These are phyloP conservation scores for Suillus americanus DNA, from an alignment of 768 basidiomycete genomes.

Conservation along the genomic window DNA sequence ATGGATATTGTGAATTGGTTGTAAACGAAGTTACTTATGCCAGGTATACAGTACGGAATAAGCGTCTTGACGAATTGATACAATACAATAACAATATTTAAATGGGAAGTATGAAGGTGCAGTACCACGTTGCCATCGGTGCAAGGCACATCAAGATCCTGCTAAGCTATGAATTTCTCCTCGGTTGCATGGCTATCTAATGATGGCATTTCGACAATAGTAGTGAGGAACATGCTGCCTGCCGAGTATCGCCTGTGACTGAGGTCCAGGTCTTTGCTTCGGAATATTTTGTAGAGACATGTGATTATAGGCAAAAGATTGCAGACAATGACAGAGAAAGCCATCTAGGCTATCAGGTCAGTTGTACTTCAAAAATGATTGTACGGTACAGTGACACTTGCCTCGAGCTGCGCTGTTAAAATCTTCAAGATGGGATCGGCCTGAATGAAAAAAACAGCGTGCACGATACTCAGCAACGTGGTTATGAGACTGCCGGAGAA, in stretches of 20 bases:
- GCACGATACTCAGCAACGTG: slow-evolving; percentile 8
- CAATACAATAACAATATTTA: neutral
- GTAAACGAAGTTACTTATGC: neutral
- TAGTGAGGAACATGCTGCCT: slow-evolving; percentile 7
- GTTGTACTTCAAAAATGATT: neutral
- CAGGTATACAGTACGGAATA: neutral
- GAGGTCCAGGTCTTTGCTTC: slow-evolving; percentile 5
- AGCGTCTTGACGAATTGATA: neutral
- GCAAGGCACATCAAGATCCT: neutral
- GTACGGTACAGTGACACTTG: neutral
- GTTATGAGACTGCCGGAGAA: slow-evolving; percentile 12
- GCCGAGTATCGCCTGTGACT: neutral
- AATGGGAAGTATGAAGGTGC: neutral
- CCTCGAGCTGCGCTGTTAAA: slow-evolving; percentile 16
- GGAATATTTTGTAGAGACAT: slow-evolving; percentile 11
- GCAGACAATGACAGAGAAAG: slow-evolving; percentile 15
- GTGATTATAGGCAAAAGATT: slow-evolving; percentile 19
- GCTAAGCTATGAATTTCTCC: neutral
- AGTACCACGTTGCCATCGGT: too few species aligned
- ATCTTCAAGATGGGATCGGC: slow-evolving; percentile 3
- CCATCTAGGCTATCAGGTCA: slow-evolving; percentile 12
- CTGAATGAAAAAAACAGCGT: slow-evolving; percentile 10
- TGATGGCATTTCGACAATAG: slow-evolving; percentile 6
- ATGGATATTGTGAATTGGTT: neutral
- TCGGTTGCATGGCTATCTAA: neutral